Conservation (phyloP, 768 basidiomycete species). For the Udeniomyces megalosporus region DNA sequence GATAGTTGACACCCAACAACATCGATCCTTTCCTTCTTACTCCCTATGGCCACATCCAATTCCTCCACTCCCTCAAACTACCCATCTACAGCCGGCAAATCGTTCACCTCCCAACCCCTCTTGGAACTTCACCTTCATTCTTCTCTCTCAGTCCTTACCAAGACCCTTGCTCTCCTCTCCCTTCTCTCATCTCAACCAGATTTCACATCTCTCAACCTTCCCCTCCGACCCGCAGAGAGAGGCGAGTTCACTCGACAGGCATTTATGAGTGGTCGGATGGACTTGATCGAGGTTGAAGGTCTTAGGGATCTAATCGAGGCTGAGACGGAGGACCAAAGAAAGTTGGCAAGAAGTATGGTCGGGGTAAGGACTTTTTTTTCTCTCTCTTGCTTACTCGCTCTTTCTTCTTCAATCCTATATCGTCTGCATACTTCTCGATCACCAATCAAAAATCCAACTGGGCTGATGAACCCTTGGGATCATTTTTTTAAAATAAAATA, state of each 20-base stretch:
- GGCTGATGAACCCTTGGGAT: no score
- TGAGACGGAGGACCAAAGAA: slow-evolving; percentile 68
- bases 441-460: no score
- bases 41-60: neutral
- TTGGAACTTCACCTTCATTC: slow-evolving; percentile 79
- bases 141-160: slow-evolving; percentile 47
- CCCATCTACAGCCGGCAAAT: slow-evolving; percentile 65
- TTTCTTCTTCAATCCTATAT: neutral
- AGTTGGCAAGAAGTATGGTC: slow-evolving; percentile 50
- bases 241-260: slow-evolving; percentile 83
- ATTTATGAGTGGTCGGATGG: slow-evolving; percentile 61
- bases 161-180: slow-evolving; percentile 39
- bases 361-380: slow-evolving; percentile 37
- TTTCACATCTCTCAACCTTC: slow-evolving; percentile 26
- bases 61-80: neutral
- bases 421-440: no score
- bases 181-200: slow-evolving; percentile 25
- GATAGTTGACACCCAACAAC: no score
- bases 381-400: neutral
- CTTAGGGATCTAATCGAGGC: slow-evolving; percentile 73
- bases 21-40: no score
- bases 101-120: slow-evolving; percentile 69
- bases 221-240: slow-evolving; percentile 59
- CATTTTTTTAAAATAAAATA: no score
- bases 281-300: slow-evolving; percentile 78